These are phyloP conservation scores for Parasarocladium wereldwijsianum DNA, from an alignment of 2,329 filamentous ascomycete species.

Conservation along the genomic window DNA sequence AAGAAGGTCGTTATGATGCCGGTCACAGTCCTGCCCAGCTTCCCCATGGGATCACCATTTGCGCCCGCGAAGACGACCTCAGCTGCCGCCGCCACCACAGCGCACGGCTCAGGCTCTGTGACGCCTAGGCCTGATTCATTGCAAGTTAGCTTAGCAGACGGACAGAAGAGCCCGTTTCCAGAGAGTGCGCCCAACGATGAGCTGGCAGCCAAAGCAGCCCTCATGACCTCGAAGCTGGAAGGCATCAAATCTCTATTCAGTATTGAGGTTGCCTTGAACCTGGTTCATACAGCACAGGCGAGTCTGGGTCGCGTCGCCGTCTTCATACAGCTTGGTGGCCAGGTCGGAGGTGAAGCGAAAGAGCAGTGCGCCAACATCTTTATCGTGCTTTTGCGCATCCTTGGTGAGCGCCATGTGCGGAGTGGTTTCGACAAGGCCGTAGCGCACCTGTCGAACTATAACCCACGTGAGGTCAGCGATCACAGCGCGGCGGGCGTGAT, in stretches of 20 bases:
- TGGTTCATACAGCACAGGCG: conserved; percentile 79
- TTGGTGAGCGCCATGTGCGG: conserved; percentile 79
- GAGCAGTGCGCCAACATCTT: conserved; percentile 88
- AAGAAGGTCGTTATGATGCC: conserved; percentile 99
- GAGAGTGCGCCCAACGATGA: conserved; percentile 73
- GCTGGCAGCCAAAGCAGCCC: conserved; percentile 88
- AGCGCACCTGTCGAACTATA: conserved; percentile 78
- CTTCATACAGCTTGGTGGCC: conserved; percentile 67
- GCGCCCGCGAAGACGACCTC: conserved; percentile 23
- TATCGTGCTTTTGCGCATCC: conserved; percentile 64
- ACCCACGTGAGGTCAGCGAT: conserved; percentile 67
- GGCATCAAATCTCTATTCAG: conserved; percentile 92
- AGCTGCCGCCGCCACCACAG: conserved; percentile 5
- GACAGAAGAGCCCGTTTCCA: conserved; percentile 26
- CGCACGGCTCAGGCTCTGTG: conserved; percentile 13
- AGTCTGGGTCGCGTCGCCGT: conserved; percentile 74
- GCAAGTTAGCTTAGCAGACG: conserved; percentile 21
- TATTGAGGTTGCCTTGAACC: conserved; percentile 80
- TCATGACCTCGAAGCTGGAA: conserved; percentile 89
- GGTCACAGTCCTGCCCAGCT: conserved; percentile 71
- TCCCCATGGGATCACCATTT: conserved; percentile 46
- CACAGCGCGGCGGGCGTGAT: conserved; percentile 63
- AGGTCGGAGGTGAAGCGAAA: conserved; percentile 66
- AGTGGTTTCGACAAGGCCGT: conserved; percentile 90
- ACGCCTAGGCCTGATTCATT: conserved; percentile 35